Base-by-base conservation (phyloP, 1,284 basidiomycete genomes). In the Sporisorium exsertum region DNA sequence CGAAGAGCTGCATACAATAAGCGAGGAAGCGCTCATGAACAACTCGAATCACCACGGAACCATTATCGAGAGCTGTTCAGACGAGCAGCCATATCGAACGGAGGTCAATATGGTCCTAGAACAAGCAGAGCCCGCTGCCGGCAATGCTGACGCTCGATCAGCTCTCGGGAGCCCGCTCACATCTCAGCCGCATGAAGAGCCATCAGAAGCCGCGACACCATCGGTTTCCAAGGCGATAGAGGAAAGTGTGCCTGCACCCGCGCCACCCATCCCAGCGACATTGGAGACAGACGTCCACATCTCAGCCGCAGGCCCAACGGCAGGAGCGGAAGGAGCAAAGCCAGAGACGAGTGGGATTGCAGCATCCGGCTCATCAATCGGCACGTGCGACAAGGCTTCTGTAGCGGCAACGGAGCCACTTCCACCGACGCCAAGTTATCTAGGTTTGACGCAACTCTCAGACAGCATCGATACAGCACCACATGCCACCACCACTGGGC, bases 1-100 rank as follows among this genome's bases (percentile, higher is more conserved):
- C 24, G 62, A 77, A 51, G 74, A 77, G 47, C 58, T 77, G 52
- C 74, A 73, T 55, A 55, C 58, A 35, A 77, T 77, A 29, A 64
- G 65, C 50, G 66, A 77, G 45, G 65, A 77, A 33, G 63, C 47
- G 12, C 51, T 61, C 33, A 22, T 22, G 12, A 29, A 24, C 24
- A 42, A 29, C 7, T 20, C 35, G 12, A 27, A 58, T 13, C 46
- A 43, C 4, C n/a, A 29, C 20, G 16, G 43, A 2, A 49, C 7
- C 8, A 12, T 12, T 13, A 18, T 29, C 24, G 22, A 51, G 9
- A 43, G 24, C 22, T 18, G 10, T 26, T 7, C 24, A 13, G 40
- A 26, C 24, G 35, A 22, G 24, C 29, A 33, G 18, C 27, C 22
- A 6, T 13, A 46, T 24, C 13, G 18, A 2, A 12, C 15, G 7